These are phyloP conservation scores for Trichoderma semiorbis DNA, from an alignment of 2,329 filamentous ascomycete species.

Conservation along the genomic window DNA sequence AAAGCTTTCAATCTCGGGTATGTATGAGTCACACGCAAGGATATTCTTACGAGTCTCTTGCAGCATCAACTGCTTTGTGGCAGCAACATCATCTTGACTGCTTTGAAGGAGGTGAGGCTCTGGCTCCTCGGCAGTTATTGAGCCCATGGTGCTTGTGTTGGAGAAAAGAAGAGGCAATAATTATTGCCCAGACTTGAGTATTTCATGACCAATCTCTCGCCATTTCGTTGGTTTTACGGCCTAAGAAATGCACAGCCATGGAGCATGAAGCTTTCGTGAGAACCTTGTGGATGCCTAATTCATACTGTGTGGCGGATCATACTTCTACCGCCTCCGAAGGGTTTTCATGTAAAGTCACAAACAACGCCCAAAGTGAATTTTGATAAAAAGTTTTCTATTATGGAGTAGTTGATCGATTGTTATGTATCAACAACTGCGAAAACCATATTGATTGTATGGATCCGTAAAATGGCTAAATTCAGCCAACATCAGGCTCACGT, in stretches of 20 bases:
- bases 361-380: no score
- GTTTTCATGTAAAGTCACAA: neutral
- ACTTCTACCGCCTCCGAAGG: neutral
- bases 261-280: neutral
- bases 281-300: conserved; percentile 8
- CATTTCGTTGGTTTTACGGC: neutral
- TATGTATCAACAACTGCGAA: neutral
- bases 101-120: neutral
- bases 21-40: conserved; percentile 10
- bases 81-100: neutral
- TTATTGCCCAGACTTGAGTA: neutral
- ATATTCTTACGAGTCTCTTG: conserved; percentile 16
- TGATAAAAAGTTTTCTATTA: neutral
- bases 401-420: neutral
- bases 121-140: neutral
- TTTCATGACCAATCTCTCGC: neutral
- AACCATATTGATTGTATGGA: neutral
- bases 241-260: neutral
- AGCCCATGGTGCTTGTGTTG: neutral
- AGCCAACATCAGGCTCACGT: neutral
- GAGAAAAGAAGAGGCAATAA: neutral
- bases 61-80: conserved; percentile 14
- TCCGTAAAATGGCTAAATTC: neutral
- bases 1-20: conserved; percentile 23
- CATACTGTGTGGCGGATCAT: conserved; percentile 15